These are phyloP conservation scores for Themeda triandra DNA, from an alignment of 176 grass and related monocot species.

Conservation along the genomic window DNA sequence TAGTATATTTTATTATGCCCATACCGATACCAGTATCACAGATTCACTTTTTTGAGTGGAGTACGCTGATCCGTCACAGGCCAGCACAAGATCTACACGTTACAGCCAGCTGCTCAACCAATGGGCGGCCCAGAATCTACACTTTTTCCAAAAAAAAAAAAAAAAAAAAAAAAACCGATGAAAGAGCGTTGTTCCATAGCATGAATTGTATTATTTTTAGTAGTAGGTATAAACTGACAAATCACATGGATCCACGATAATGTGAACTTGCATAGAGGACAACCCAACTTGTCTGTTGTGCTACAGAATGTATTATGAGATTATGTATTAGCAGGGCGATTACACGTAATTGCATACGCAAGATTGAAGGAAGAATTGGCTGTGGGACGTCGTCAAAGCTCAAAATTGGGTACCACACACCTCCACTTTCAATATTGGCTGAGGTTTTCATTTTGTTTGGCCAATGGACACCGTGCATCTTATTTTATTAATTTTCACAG, in stretches of 20 bases:
- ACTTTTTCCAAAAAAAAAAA: too few relatives aligned
- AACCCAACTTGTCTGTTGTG: not conserved
- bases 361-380: too few relatives aligned
- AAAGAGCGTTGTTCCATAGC: not conserved
- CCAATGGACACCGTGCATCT: too few relatives aligned
- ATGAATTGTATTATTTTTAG: not conserved
- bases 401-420: too few relatives aligned
- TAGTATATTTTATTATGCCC: not conserved
- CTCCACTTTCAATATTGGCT: too few relatives aligned
- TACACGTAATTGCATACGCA: not conserved
- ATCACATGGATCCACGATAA: not conserved
- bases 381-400: too few relatives aligned
- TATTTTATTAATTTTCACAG: too few relatives aligned
- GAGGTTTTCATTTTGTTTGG: too few relatives aligned
- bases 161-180: not conserved
- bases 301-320: not conserved
- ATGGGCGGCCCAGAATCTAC: not conserved
- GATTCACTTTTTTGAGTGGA: not conserved
- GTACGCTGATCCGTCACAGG: not conserved
- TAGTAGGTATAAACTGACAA: not conserved
- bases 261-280: not conserved
- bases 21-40: not conserved
- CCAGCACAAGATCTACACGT: not conserved
- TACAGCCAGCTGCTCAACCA: not conserved
- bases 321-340: too few relatives aligned